phyloP scores from a whole-genome alignment of 1,284 basidiomycete species.

The Bjerkandera adusta region DNA sequence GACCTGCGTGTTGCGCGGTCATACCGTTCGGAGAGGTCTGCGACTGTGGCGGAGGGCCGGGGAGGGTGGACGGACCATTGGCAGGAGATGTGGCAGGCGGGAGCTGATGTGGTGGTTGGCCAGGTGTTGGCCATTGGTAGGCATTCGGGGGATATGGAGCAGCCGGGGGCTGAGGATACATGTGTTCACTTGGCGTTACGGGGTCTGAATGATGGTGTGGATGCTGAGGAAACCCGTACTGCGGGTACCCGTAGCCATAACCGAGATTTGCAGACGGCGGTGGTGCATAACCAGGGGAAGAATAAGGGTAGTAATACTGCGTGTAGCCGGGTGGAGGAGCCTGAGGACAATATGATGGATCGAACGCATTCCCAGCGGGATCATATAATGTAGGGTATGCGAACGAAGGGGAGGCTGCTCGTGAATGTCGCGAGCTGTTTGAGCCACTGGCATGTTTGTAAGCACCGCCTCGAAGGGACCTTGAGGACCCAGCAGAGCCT shows the following conservation, averaged over 20 bases:
- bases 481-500: conserved; percentile 51
- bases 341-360: conserved; percentile 41
- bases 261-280: conserved; percentile 34
- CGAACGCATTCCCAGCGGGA: conserved; percentile 48
- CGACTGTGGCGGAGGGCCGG: conserved; percentile 7
- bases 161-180: conserved; percentile 29
- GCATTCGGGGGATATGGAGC: conserved; percentile 27
- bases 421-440: conserved; percentile 61
- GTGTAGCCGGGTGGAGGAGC: conserved; percentile 34
- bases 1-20: conserved; percentile 24
- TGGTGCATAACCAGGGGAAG: conserved; percentile 27
- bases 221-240: conserved; percentile 37
- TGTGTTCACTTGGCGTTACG: conserved; percentile 33
- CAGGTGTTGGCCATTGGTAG: conserved; percentile 33
- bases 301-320: conserved; percentile 34
- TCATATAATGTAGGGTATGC: conserved; percentile 71
- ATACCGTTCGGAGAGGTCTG: conserved; percentile 14
- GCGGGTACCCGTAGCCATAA: conserved; percentile 38
- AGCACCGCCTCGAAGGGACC: conserved; percentile 51
- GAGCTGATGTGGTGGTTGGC: conserved; percentile 32
- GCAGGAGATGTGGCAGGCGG: conserved; percentile 31
- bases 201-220: conserved; percentile 37
- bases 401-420: conserved; percentile 72
- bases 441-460: conserved; percentile 49
- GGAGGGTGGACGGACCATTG: conserved; percentile 9